Evolutionary conservation across 1,139 yeast species (phyloP).

Genomic region (Yamadazyma atmosphaerica): DNA sequence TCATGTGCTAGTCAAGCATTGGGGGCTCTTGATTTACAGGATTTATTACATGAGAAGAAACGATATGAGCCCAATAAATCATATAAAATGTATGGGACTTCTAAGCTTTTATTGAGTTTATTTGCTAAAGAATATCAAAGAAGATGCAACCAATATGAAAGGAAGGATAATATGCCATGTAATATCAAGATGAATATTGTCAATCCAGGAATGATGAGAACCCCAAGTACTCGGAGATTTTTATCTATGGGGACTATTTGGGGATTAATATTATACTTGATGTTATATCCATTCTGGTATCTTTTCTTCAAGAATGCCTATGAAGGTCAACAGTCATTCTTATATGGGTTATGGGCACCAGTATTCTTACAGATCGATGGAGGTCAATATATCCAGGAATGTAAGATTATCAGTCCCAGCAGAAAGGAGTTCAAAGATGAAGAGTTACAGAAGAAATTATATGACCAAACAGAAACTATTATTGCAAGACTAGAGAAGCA

Average conservation of each 20-base stretch:
- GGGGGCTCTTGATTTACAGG: slow-evolving; percentile 65
- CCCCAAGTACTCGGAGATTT: slow-evolving; percentile 80
- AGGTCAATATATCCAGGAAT: slow-evolving; percentile 72
- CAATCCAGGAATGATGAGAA: slow-evolving; percentile 90
- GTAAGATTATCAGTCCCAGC: slow-evolving; percentile 58
- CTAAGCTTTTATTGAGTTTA: slow-evolving; percentile 74
- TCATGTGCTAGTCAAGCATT: slow-evolving; percentile 76
- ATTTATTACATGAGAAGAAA: slow-evolving; percentile 63
- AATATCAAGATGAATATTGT: slow-evolving; percentile 74
- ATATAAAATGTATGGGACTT: slow-evolving; percentile 76
- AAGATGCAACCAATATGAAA: slow-evolving; percentile 52
- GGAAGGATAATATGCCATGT: slow-evolving; percentile 66
- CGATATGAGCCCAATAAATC: slow-evolving; percentile 65
- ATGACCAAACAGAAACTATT: slow-evolving; percentile 56
- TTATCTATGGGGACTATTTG: slow-evolving; percentile 73
- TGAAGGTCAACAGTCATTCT: slow-evolving; percentile 78
- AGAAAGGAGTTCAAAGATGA: slow-evolving; percentile 65
- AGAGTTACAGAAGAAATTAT: slow-evolving; percentile 62
- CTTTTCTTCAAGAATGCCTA: slow-evolving; percentile 69
- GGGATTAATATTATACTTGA: slow-evolving; percentile 66
- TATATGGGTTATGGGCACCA: slow-evolving; percentile 74
- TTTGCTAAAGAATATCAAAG: slow-evolving; percentile 77
- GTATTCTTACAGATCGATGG: slow-evolving; percentile 59
- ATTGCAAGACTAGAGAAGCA: slow-evolving; percentile 65
- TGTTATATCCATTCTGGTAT: slow-evolving; percentile 83